Conservation (phyloP, 768 basidiomycete species). For the Serendipita sp. region DNA sequence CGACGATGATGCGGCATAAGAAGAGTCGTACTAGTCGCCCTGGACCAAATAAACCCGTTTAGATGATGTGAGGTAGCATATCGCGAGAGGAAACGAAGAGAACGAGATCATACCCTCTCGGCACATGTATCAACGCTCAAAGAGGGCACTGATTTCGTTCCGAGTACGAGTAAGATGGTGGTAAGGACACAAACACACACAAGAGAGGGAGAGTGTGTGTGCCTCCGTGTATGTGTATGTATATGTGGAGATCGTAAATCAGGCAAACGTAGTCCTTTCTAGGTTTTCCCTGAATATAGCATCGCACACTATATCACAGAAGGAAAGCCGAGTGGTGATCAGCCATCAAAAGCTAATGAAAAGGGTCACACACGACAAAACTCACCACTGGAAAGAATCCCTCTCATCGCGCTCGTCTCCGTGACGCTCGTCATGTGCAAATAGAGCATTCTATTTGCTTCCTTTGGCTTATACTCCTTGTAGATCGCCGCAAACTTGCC, state of each 20-base stretch:
- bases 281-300: background rate
- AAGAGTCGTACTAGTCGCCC: too few relatives aligned
- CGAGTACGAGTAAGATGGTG: too few relatives aligned
- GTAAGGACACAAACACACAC: too few relatives aligned
- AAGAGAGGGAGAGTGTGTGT: too few relatives aligned
- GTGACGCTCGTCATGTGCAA: conserved; percentile 2
- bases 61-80: background rate
- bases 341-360: background rate
- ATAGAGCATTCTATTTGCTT: background rate
- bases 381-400: background rate
- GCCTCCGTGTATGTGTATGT: background rate
- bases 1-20: too few relatives aligned
- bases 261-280: background rate
- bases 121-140: too few relatives aligned
- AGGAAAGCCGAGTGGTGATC: too few relatives aligned
- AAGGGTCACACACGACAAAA: too few relatives aligned
- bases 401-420: background rate
- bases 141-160: too few relatives aligned
- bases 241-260: background rate
- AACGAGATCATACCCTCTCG: too few relatives aligned
- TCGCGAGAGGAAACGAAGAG: background rate
- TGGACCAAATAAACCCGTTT: too few relatives aligned
- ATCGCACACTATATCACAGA: background rate
- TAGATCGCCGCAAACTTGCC: conserved; percentile 59
- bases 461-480: conserved; percentile 46